A percentile compares a stretch with the other conserved stretches of the same genome.
These are phyloP conservation scores for Chenopodium quinoa DNA, from an alignment of 148 eudicot species.

Conservation along the genomic window DNA sequence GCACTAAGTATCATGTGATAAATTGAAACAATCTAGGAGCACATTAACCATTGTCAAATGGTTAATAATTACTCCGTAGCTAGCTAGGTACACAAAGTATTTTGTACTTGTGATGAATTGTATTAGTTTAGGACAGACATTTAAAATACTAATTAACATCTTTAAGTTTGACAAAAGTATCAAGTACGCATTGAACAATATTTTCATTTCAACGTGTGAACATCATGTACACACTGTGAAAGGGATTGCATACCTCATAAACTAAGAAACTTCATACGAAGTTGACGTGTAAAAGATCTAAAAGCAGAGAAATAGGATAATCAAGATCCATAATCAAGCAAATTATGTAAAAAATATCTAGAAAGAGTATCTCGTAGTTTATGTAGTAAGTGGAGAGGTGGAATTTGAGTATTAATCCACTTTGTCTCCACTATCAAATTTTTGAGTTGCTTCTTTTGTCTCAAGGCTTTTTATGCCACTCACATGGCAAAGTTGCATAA, in stretches of 20 bases:
- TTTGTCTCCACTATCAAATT: slow-evolving; percentile 1
- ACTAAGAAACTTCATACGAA: background rate
- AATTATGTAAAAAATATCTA: background rate
- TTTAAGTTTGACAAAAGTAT: too few relatives aligned
- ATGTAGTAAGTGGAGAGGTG: slow-evolving; percentile 22
- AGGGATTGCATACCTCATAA: background rate
- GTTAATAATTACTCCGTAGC: too few relatives aligned
- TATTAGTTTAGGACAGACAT: too few relatives aligned
- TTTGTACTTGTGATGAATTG: too few relatives aligned
- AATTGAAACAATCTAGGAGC: background rate
- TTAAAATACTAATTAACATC: too few relatives aligned
- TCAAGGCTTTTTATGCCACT: slow-evolving; percentile 15
- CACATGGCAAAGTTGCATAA: background rate
- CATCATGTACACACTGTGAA: background rate
- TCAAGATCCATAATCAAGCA: background rate
- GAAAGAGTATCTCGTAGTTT: slow-evolving; percentile 14
- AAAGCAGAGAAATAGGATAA: background rate
- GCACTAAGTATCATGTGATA: background rate
- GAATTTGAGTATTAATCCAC: slow-evolving; percentile 27
- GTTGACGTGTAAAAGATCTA: background rate
- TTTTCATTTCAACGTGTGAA: too few relatives aligned
- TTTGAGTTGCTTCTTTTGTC: background rate
- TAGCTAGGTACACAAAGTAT: too few relatives aligned
- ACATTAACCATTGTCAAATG: too few relatives aligned
- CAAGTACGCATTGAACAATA: too few relatives aligned